Base-by-base conservation (phyloP, 2,329 filamentous ascomycete genomes). In the Pestalotiopsis sp. region DNA sequence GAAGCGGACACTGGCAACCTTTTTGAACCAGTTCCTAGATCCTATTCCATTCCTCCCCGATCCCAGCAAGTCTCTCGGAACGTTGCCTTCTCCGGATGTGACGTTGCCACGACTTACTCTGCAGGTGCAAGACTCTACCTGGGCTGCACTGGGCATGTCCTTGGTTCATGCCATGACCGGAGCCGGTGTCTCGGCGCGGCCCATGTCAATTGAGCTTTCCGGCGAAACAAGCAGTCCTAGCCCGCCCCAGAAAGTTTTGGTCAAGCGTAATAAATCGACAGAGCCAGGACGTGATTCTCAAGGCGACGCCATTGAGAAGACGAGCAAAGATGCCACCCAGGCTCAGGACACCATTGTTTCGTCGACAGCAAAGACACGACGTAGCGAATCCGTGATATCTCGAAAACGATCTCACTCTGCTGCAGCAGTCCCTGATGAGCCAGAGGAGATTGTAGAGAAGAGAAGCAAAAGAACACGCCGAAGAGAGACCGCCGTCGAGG, bases 391-490 rank as follows among this genome's bases (percentile, higher is more conserved):
- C 2, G 72, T 81, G 5, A 77, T 81, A 13, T 85, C 84, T 0
- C 83, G 88, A 64, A 91, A 91, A 75, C 83, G 89, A 64, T 91
- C 89, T 2, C 89, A 91, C 69, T 91, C 89, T 12, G 79, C 81
- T 38, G 89, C 89, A 4, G 89, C 91, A 17, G 82, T 82, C 0
- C 89, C 91, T 2, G 82, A 78, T 0, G 81, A 75, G 0, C 88
- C 90, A 7, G 89, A 91, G 65, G 89, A 91, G 41, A 84, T 82
- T 27, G 81, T 81, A 2, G 83, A 87, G 66, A 91, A 91, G 74
- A 83, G 90, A 68, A 91, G 89, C 77, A 92, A 92, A 74, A 83
- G 90, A 64, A 89, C 89, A 38, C 85, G 90, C 60, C 86, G 88
- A 20, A 84, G 90, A 66, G 89, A 91, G 58, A 86, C 84, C 3